A percentile compares a stretch with the other conserved stretches of the same genome.
phyloP scores from a whole-genome alignment of 208 protist species.

The Tritrichomonas foetus region DNA sequence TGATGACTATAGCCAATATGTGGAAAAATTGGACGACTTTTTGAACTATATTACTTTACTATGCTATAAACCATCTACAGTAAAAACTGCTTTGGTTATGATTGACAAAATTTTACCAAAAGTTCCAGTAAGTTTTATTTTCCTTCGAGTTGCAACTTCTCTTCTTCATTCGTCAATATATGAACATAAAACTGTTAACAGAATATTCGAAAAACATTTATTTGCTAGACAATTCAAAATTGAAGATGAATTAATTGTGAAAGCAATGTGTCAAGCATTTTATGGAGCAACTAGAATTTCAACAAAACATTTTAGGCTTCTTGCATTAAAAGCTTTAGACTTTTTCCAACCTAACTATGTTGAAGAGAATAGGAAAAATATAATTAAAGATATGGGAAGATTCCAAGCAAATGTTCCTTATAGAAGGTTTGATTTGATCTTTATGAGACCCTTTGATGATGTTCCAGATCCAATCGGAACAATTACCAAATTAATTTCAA shows the following conservation, averaged over 20 bases:
- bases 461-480: too few relatives aligned
- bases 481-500: too few relatives aligned
- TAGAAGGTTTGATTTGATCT: too few relatives aligned
- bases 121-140: neutral
- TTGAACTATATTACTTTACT: neutral
- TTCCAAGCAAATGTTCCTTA: too few relatives aligned
- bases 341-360: too few relatives aligned
- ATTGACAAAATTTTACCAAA: neutral
- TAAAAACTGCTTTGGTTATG: neutral
- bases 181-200: neutral
- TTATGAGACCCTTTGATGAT: too few relatives aligned
- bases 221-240: neutral
- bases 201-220: neutral
- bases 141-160: neutral
- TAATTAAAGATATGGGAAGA: too few relatives aligned
- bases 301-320: too few relatives aligned
- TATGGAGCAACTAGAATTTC: too few relatives aligned
- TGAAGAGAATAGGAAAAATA: too few relatives aligned
- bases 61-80: neutral
- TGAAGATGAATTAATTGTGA: neutral
- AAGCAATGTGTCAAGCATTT: too few relatives aligned
- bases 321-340: too few relatives aligned
- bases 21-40: neutral
- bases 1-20: neutral
- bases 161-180: neutral